phyloP scores from a whole-genome alignment of 2,329 filamentous ascomycete species.

The Botrytis elliptica region DNA sequence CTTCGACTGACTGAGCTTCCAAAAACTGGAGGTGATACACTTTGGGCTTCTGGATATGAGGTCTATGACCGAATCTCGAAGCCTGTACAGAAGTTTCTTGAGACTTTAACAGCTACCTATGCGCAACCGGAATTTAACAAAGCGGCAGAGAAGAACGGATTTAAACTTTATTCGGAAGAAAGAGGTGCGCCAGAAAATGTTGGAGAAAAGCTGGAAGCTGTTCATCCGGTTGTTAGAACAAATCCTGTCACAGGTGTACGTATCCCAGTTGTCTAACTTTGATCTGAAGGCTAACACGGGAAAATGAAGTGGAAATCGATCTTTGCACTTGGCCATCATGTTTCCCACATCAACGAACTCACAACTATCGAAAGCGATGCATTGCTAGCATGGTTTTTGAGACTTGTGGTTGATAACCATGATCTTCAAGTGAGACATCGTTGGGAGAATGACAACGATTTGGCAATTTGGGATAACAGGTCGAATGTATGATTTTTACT shows the following conservation, averaged over 20 bases:
- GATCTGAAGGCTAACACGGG: not conserved
- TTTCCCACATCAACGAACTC: slow-evolving; percentile 51
- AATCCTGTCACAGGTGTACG: slow-evolving; percentile 53
- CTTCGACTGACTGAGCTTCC: slow-evolving; percentile 35
- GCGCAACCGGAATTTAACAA: slow-evolving; percentile 51
- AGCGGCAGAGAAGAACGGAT: slow-evolving; percentile 47
- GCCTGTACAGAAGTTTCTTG: slow-evolving; percentile 56
- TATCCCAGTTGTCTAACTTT: not conserved
- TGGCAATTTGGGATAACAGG: slow-evolving; percentile 59
- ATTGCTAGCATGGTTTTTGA: slow-evolving; percentile 53
- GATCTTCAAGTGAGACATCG: slow-evolving; percentile 50
- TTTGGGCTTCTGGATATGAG: slow-evolving; percentile 68
- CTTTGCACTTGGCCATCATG: slow-evolving; percentile 53
- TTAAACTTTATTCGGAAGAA: slow-evolving; percentile 46
- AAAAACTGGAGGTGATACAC: slow-evolving; percentile 47
- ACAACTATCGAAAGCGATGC: slow-evolving; percentile 48
- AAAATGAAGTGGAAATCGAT: slow-evolving; percentile 49
- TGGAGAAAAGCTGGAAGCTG: slow-evolving; percentile 47
- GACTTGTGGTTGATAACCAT: slow-evolving; percentile 54
- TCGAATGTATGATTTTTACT: slow-evolving; percentile 38
- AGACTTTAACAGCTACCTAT: slow-evolving; percentile 55
- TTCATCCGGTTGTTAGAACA: slow-evolving; percentile 56
- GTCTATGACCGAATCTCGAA: slow-evolving; percentile 62
- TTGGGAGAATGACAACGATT: slow-evolving; percentile 42
- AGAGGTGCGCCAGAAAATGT: slow-evolving; percentile 52